Evolutionary conservation across 495 filamentous ascomycete species (phyloP).

Genomic region (Emericellopsis terricola): DNA sequence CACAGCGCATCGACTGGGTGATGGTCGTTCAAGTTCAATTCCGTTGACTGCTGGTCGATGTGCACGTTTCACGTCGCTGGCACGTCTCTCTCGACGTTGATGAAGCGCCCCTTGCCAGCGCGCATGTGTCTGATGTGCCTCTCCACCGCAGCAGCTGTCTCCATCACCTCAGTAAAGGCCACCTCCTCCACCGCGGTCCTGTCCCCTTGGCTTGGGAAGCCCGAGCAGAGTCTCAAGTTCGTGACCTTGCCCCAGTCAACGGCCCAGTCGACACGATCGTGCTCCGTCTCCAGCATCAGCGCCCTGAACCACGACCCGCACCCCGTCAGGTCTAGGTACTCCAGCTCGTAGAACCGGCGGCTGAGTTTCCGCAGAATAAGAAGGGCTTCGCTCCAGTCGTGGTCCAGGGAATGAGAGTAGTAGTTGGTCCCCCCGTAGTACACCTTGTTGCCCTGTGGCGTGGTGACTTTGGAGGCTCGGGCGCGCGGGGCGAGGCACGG

Average conservation of each 20-base stretch:
- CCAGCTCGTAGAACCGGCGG: conserved; percentile 45
- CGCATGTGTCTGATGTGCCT: conserved; percentile 16
- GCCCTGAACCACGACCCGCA: conserved; percentile 55
- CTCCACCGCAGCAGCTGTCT: conserved; percentile 15
- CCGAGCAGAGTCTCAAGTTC: conserved; percentile 16
- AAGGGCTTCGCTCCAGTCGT: conserved; percentile 54
- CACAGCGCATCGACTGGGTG: too few species aligned
- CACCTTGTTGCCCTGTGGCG: conserved; percentile 19
- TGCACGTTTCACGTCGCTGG: too few species aligned
- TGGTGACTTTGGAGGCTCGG: conserved; percentile 26
- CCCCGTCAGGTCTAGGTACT: conserved; percentile 68
- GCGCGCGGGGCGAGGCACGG: conserved; percentile 51
- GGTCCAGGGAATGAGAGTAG: conserved; percentile 45
- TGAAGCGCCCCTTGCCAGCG: conserved; percentile 17
- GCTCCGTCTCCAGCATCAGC: conserved; percentile 18
- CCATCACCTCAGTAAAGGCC: conserved; percentile 9
- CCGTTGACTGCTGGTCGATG: too few species aligned
- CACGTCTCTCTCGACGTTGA: conserved; percentile 21
- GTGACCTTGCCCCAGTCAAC: conserved; percentile 26
- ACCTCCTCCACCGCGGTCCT: conserved; percentile 6
- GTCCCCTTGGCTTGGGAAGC: conserved; percentile 11
- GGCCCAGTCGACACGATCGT: conserved; percentile 23
- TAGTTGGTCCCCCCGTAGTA: conserved; percentile 43
- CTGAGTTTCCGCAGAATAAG: conserved; percentile 51
- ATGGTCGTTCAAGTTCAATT: too few species aligned